Conservation (phyloP, 2,329 filamentous ascomycete genomes). For the Trichoderma sp. region DNA sequence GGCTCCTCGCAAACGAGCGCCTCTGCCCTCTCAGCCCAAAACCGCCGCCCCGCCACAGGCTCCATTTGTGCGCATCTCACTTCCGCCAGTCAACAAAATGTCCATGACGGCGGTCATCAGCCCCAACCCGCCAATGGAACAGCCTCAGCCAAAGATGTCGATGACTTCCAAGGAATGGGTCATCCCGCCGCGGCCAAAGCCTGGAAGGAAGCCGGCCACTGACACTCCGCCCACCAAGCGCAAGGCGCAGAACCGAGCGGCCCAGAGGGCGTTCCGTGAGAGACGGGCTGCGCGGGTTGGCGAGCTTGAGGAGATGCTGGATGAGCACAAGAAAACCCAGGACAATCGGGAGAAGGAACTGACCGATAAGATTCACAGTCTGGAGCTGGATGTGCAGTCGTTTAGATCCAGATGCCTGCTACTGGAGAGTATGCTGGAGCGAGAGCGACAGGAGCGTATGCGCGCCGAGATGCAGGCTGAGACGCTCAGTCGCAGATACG, state of each 20-base stretch:
- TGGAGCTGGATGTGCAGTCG: constrained; percentile 66
- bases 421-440: constrained; percentile 62
- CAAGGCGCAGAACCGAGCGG: constrained; percentile 90
- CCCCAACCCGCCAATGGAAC: constrained; percentile 39
- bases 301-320: constrained; percentile 66
- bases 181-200: constrained; percentile 79
- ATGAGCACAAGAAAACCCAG: constrained; percentile 56
- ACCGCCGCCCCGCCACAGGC: constrained; percentile 27
- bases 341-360: constrained; percentile 57
- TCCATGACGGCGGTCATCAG: constrained; percentile 48
- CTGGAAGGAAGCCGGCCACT: constrained; percentile 88
- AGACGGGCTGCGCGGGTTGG: constrained; percentile 80
- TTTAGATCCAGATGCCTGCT: constrained; percentile 60
- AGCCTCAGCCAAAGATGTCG: constrained; percentile 48
- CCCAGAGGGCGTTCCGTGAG: constrained; percentile 87
- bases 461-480: constrained; percentile 42
- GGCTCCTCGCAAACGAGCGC: constrained; percentile 28
- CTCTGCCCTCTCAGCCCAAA: constrained; percentile 33
- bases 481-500: constrained; percentile 32
- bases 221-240: constrained; percentile 91
- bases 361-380: constrained; percentile 53
- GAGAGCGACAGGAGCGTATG: constrained; percentile 51
- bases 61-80: constrained; percentile 33
- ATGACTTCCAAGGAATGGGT: constrained; percentile 85
- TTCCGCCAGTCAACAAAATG: constrained; percentile 43